Conservation (phyloP, 2,329 filamentous ascomycete species). For the Fusarium xylarioides region DNA sequence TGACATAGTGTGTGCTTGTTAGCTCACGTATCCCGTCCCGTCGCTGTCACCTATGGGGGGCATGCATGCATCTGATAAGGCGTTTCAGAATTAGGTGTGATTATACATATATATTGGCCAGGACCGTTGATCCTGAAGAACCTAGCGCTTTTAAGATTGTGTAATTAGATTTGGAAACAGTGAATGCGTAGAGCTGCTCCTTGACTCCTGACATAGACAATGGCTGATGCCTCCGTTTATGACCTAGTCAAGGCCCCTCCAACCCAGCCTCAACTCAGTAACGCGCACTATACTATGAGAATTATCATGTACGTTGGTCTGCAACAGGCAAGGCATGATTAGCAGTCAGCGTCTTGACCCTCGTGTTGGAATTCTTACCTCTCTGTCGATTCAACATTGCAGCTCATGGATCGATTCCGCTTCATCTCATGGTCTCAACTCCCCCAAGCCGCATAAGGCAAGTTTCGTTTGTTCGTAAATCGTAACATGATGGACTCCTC, state of each 20-base stretch:
- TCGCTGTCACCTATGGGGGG: slow-evolving; percentile 19
- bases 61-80: slow-evolving; percentile 43
- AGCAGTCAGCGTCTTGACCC: background rate
- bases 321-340: background rate
- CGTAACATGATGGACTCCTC: slow-evolving; percentile 2
- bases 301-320: background rate
- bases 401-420: background rate
- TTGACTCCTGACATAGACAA: background rate
- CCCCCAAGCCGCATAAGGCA: slow-evolving; percentile 5
- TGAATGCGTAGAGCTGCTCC: background rate
- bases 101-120: slow-evolving; percentile 23
- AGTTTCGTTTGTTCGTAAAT: slow-evolving; percentile 30
- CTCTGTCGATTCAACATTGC: background rate
- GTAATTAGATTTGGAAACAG: background rate
- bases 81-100: slow-evolving; percentile 42
- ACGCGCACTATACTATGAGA: background rate
- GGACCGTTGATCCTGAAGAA: slow-evolving; percentile 25
- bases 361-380: slow-evolving; percentile 2
- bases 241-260: background rate
- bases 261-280: background rate
- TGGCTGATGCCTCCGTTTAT: background rate
- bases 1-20: slow-evolving; percentile 18
- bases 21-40: slow-evolving; percentile 16
- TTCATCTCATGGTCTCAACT: background rate
- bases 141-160: slow-evolving; percentile 13